phyloP scores from a whole-genome alignment of 2,329 filamentous ascomycete species.

The Gnomoniopsis smithogilvyi region DNA sequence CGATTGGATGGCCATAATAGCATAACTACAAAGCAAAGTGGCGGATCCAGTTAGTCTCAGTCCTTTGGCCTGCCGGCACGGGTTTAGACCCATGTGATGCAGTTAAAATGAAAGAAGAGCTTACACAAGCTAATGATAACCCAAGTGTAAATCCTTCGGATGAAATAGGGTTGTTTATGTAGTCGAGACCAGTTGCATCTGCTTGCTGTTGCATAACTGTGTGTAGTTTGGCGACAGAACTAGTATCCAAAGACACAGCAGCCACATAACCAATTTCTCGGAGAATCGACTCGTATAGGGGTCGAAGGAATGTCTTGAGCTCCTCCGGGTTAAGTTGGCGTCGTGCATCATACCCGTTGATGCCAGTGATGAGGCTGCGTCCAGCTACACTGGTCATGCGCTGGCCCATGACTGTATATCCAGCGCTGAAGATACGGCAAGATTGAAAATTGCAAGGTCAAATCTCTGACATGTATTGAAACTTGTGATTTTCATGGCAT shows the following conservation, averaged over 20 bases:
- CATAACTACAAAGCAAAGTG: background rate
- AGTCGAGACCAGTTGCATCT: background rate
- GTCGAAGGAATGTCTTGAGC: background rate
- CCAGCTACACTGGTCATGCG: background rate
- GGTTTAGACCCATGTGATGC: background rate
- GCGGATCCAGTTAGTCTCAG: background rate
- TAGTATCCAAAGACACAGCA: background rate
- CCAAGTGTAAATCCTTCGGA: background rate
- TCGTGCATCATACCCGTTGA: background rate
- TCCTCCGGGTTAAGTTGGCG: conserved; percentile 1
- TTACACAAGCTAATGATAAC: background rate
- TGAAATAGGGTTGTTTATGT: background rate
- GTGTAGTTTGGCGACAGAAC: background rate
- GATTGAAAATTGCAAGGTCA: too few relatives aligned
- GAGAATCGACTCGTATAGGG: background rate
- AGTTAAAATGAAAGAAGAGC: background rate
- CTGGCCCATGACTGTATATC: background rate
- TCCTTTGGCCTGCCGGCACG: background rate
- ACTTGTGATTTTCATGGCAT: background rate
- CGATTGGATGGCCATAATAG: background rate
- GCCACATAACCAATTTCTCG: background rate
- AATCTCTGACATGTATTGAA: too few relatives aligned
- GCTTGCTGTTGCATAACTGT: conserved; percentile 1
- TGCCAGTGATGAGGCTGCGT: background rate
- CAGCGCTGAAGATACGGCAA: background rate